phyloP scores from a whole-genome alignment of 306 rosid genomes.

The Trichosanthes cucumerina region DNA sequence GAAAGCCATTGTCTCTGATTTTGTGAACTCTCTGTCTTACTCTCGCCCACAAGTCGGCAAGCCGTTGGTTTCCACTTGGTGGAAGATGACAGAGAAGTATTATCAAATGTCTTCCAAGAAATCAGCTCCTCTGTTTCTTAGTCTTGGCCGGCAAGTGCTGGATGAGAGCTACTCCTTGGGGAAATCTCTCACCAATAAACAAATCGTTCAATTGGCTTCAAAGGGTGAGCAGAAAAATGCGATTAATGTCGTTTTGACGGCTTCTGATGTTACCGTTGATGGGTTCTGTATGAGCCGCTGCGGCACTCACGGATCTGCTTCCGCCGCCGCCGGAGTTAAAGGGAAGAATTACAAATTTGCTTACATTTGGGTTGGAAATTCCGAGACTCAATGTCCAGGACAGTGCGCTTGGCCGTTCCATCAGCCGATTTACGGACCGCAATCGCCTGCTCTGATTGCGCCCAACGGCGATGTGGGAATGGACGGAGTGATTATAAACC shows the following conservation, averaged over 20 bases:
- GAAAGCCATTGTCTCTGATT: constrained; percentile 59
- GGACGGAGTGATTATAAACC: constrained; percentile 56
- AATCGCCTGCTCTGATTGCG: constrained; percentile 32
- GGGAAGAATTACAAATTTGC: constrained; percentile 47
- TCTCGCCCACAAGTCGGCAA: constrained; percentile 4
- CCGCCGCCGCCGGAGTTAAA: constrained; percentile 5
- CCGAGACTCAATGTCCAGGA: constrained; percentile 63
- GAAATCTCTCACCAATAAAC: constrained; percentile 40
- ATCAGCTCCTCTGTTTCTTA: constrained; percentile 22
- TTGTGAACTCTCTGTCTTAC: constrained; percentile 38
- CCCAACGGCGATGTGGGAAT: constrained; percentile 67
- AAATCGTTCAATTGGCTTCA: constrained; percentile 41
- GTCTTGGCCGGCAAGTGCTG: constrained; percentile 33
- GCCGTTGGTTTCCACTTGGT: constrained; percentile 74
- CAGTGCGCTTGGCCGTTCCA: constrained; percentile 74
- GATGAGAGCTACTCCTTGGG: constrained; percentile 56
- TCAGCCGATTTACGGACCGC: constrained; percentile 62
- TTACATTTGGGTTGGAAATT: constrained; percentile 73
- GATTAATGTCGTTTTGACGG: constrained; percentile 59
- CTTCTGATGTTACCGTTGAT: constrained; percentile 58
- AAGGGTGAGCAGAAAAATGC: constrained; percentile 49
- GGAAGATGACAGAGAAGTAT: constrained; percentile 76
- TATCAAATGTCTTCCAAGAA: constrained; percentile 33
- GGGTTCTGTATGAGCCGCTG: constrained; percentile 61
- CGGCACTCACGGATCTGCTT: constrained; percentile 55